Base-by-base conservation (phyloP, 306 rosid genomes). In the Carpinus viminea region DNA sequence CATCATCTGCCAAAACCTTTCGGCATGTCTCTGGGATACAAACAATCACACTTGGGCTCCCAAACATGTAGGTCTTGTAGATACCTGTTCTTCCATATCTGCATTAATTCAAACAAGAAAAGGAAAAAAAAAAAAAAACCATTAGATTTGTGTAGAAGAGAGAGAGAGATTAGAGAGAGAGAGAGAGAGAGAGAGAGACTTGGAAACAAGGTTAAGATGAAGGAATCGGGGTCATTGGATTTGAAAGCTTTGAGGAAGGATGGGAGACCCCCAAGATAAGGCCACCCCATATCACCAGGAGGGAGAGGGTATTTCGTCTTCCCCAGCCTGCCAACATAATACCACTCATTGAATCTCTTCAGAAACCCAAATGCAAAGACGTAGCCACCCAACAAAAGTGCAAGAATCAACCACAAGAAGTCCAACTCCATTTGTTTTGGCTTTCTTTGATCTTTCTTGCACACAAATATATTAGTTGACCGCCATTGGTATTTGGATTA, bases 1-100 rank as follows among this genome's bases (percentile, higher is more conserved):
- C 64, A 12, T 82, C 84, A n/a, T 82, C 77, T 5, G 38, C 68
- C 28, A 82, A 16, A 36, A 85, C 80, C 13, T 5, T 53, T 13
- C 46, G 4, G 55, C 86, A 82, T 3, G 65, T 17, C 16, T 82
- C 80, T 3, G 86, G 48, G 1, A 2, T 21, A 26, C 78, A 82
- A 11, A 48, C 52, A 48, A 48, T 48, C 2, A 48, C 15, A 48
- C 52, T 48, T 12, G 52, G 52, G 15, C 24, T 59, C 13, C 82
- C 79, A 68, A 82, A 79, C 74, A 80, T 45, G 46, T 80, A 65
- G 4, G 71, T 85, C 76, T 70, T 80, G 83, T 78, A 84, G 4
- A 81, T 70, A 7, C 84, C 87, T 7, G 52, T 79, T 56, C 18
- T 3, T 20, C 86, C 84, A 70, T 81, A 57, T 51, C 80, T 81